phyloP scores from a whole-genome alignment of 148 eudicot genomes.

The Camellia lanceoleosa region DNA sequence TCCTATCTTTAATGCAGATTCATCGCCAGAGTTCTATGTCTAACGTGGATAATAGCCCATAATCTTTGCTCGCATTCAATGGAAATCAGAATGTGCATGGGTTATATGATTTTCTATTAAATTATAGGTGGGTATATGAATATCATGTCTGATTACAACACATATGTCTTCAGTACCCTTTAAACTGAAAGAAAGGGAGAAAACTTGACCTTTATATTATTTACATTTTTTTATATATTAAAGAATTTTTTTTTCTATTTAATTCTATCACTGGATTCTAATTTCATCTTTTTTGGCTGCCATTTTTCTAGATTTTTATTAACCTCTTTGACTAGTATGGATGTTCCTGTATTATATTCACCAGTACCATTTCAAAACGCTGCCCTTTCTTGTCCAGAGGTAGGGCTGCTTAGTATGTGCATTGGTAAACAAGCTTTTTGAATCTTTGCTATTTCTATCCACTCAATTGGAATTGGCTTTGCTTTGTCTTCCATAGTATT shows the following conservation, averaged over 20 bases:
- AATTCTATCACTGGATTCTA: not conserved
- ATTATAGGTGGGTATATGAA: slow-evolving; percentile 43
- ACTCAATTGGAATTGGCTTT: not conserved
- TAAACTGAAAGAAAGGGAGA: not conserved
- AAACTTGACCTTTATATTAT: not conserved
- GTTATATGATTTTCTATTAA: slow-evolving; percentile 75
- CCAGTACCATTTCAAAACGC: slow-evolving; percentile 81
- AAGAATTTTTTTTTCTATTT: not conserved
- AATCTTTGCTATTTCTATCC: too few species aligned
- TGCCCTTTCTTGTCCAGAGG: slow-evolving; percentile 85
- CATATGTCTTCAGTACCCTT: too few species aligned
- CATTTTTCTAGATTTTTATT: slow-evolving; percentile 48
- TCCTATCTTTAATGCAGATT: slow-evolving; percentile 47
- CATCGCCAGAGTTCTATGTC: slow-evolving; percentile 45
- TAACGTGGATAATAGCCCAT: slow-evolving; percentile 72
- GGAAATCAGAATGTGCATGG: slow-evolving; percentile 82
- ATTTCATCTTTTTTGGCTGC: slow-evolving; percentile 15
- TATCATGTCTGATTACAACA: not conserved
- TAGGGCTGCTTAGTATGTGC: slow-evolving; percentile 17
- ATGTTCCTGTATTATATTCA: slow-evolving; percentile 83
- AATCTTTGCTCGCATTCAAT: slow-evolving; percentile 61
- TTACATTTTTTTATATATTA: not conserved
- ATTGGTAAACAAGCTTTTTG: not conserved
- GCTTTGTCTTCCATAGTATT: not conserved
- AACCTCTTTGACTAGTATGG: slow-evolving; percentile 52